Base-by-base conservation (phyloP, 177 flowering plant species). In the Vitis hybrid region DNA sequence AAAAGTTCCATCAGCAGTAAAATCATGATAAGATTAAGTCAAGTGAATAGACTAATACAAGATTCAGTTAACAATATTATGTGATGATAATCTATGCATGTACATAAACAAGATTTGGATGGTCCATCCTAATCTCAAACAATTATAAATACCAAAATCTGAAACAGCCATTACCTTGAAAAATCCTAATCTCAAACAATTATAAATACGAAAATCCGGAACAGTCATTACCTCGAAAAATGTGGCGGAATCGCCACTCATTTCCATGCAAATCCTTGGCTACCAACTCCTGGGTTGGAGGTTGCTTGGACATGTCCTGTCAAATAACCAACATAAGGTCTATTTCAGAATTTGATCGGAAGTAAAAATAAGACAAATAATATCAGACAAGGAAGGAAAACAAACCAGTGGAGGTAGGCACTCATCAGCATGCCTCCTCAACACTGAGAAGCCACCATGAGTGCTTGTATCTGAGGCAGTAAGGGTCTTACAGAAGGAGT, bases 381-480 rank as follows among this genome's bases (percentile, higher is more conserved):
- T 39, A 4, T 39, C 45, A 1, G 45, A 39, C 1, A 39, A 39
- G 45, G 45, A 39, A 7, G 45, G 8, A 39, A 39, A 39, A 5
- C 6, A 39, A 49, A 96, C 99, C 93, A 95, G 67, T 1, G 90
- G 94, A 0, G 99, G 99, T 1, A 95, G 89, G 70, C 99, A 95
- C 70, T 93, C 99, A 75, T 95, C 99, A 0, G 99, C 99, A 72
- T 95, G 98, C n/a, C 99, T 85, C 64, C 97, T 85, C 61, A 95
- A 75, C 23, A 95, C 99, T 0, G 98, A 95, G 78, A 95, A 95
- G 12, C 99, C 98, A 58, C 99, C 99, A 72, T 95, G 99, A 12
- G 99, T 93, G 75, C 98, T 93, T 1, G 99, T 95, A 76, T 95
- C 99, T 0, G 99, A 93, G 2, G 97, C 97, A 13, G 99, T 93